phyloP scores from a whole-genome alignment of 805 yeast genomes.

The Ogataea philodendri region DNA sequence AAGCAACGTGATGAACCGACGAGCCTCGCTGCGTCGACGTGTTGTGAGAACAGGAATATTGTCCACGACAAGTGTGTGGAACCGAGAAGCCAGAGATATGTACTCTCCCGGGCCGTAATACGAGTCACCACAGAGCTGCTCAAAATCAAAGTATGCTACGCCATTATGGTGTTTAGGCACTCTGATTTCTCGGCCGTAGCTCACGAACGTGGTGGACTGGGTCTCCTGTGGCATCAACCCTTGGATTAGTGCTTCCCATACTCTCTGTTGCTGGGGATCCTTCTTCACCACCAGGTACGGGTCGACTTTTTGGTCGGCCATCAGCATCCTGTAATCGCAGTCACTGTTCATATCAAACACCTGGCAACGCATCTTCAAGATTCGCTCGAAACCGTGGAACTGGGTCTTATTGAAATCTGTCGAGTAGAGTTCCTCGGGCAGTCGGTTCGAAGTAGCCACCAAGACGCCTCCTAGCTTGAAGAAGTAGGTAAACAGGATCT shows the following conservation, averaged over 20 bases:
- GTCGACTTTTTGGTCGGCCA: slow-evolving; percentile 27
- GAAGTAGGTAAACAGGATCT: slow-evolving; percentile 62
- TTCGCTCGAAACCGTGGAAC: slow-evolving; percentile 54
- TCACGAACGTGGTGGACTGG: slow-evolving; percentile 36
- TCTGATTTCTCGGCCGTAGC: slow-evolving; percentile 53
- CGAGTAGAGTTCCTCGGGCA: slow-evolving; percentile 70
- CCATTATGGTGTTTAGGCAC: slow-evolving; percentile 44
- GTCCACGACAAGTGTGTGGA: slow-evolving; percentile 55
- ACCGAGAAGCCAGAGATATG: slow-evolving; percentile 62
- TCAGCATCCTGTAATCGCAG: slow-evolving; percentile 51
- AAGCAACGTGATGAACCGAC: slow-evolving; percentile 61
- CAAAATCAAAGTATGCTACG: slow-evolving; percentile 49
- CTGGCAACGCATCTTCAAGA: slow-evolving; percentile 58
- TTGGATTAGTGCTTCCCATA: slow-evolving; percentile 39
- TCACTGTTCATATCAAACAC: slow-evolving; percentile 59
- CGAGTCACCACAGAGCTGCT: slow-evolving; percentile 52
- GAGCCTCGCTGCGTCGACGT: slow-evolving; percentile 62
- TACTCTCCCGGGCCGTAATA: slow-evolving; percentile 64
- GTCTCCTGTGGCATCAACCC: slow-evolving; percentile 15
- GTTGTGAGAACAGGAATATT: slow-evolving; percentile 58
- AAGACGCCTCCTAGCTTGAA: slow-evolving; percentile 73
- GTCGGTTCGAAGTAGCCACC: slow-evolving; percentile 69
- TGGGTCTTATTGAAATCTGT: slow-evolving; percentile 60
- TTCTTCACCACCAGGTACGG: slow-evolving; percentile 37
- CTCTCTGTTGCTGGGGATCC: slow-evolving; percentile 26